Evolutionary conservation across 495 filamentous ascomycete genomes (phyloP).

Genomic region (Trichoderma erinaceum): DNA sequence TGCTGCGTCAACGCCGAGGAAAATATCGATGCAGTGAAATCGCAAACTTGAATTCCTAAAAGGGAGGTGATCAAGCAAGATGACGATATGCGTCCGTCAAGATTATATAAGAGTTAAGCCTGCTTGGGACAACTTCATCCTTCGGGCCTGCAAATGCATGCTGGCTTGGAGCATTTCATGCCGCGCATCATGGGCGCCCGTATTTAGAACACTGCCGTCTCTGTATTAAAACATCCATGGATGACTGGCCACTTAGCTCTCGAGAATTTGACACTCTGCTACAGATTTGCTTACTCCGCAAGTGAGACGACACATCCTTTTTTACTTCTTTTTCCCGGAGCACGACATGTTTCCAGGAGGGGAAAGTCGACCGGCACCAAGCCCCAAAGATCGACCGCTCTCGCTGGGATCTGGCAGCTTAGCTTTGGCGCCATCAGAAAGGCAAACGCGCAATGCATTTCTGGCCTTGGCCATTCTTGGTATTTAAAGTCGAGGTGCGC

Average conservation of each 20-base stretch:
- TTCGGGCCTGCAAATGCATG: background rate
- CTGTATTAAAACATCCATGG: background rate
- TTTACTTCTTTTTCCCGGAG: background rate
- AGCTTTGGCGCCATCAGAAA: constrained; percentile 1
- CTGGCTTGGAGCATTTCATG: background rate
- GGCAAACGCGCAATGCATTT: background rate
- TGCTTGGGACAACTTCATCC: background rate
- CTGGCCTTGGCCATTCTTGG: background rate
- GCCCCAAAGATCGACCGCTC: background rate
- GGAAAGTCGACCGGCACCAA: constrained; percentile 3
- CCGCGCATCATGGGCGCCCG: background rate
- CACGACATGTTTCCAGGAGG: background rate
- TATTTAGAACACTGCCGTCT: background rate
- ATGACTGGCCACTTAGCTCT: background rate
- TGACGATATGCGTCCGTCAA: constrained; percentile 5
- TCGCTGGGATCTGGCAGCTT: background rate
- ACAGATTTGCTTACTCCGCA: constrained; percentile 1
- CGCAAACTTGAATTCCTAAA: background rate
- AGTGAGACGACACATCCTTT: background rate
- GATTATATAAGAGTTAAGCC: background rate
- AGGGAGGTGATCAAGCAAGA: background rate
- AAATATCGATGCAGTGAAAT: background rate
- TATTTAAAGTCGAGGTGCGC: constrained; percentile 8
- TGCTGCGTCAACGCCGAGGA: background rate
- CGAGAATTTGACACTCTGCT: background rate